Evolutionary conservation across 495 filamentous ascomycete species (phyloP), one percentile per base, ranked within the genome.

Genomic region (Talaromyces nanjingensis): DNA sequence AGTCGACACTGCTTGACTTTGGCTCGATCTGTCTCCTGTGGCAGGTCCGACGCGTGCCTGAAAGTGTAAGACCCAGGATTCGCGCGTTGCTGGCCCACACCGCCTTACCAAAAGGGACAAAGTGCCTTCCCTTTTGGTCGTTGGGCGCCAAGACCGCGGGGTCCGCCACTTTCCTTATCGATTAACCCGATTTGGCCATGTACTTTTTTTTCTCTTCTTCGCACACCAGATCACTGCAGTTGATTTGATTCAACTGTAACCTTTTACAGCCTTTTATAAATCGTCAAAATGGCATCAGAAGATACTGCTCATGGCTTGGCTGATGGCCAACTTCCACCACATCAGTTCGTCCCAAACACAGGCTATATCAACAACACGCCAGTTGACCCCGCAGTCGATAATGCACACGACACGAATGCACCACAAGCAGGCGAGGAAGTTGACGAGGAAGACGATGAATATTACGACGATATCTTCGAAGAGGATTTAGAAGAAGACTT

Each of bases 401-500:
- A 72, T 37, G 62, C 66, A 22, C 52, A 68, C 69, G 67, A 71
- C 70, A 67, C 74, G 29, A 67, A 66, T 63, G 76, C 74, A 73
- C 71, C 71, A 74, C 74, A 75, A 64, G 70, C 66, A 34, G 68
- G 62, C 47, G 72, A 70, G 16, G 64, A 70, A 55, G 62, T 69
- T 31, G 68, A 75, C 16, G 63, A 74, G 18, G 72, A 76, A 55
- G 69, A 72, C 4, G 75, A 79, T 16, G 78, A 84, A 25, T 82
- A 83, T 27, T 79, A 82, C 61, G 84, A 87, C 29, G 84, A 86
- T 60, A 74, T 83, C 22, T 83, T 84, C 58, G 79, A 81, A 60
- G 87, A 88, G 47, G 78, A 86, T 29, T 83, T 86, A 63, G 79
- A 82, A 54, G 84, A 85, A 42, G 84, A 88, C 6, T 81, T 84